Conservation (phyloP, 2,329 filamentous ascomycete genomes). For the Penicillium brasilianum region DNA sequence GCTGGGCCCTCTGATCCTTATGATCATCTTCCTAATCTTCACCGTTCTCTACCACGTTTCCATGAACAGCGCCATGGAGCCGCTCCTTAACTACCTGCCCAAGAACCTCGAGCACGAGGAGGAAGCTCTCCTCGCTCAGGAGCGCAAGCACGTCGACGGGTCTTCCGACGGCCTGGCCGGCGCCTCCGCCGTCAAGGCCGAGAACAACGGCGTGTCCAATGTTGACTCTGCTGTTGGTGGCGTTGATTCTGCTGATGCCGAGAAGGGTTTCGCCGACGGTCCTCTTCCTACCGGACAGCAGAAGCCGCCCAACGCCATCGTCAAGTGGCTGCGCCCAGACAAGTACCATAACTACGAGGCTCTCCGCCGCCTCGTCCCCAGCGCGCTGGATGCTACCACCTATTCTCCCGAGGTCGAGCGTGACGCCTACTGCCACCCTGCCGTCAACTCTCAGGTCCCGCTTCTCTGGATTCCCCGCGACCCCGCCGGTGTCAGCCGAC, state of each 20-base stretch:
- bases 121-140: conserved; percentile 51
- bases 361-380: conserved; percentile 72
- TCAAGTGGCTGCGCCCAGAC: conserved; percentile 75
- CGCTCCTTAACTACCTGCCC: conserved; percentile 78
- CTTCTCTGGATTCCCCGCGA: conserved; percentile 87
- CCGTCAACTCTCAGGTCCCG: conserved; percentile 66
- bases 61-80: conserved; percentile 73
- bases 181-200: conserved; percentile 34
- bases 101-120: conserved; percentile 69
- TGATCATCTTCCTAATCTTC: conserved; percentile 77
- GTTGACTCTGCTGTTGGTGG: conserved; percentile 32
- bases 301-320: conserved; percentile 43
- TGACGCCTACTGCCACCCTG: conserved; percentile 76
- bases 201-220: conserved; percentile 19
- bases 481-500: conserved; percentile 71
- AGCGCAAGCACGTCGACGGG: conserved; percentile 36
- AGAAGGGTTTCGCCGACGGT: conserved; percentile 40
- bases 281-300: conserved; percentile 36
- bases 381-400: conserved; percentile 57
- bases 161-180: conserved; percentile 16
- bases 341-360: conserved; percentile 73
- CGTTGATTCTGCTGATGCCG: conserved; percentile 39
- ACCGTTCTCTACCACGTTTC: conserved; percentile 75
- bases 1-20: conserved; percentile 72
- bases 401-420: conserved; percentile 67